phyloP scores from a whole-genome alignment of 2,329 filamentous ascomycete genomes.

The Dactylonectria estremocensis region DNA sequence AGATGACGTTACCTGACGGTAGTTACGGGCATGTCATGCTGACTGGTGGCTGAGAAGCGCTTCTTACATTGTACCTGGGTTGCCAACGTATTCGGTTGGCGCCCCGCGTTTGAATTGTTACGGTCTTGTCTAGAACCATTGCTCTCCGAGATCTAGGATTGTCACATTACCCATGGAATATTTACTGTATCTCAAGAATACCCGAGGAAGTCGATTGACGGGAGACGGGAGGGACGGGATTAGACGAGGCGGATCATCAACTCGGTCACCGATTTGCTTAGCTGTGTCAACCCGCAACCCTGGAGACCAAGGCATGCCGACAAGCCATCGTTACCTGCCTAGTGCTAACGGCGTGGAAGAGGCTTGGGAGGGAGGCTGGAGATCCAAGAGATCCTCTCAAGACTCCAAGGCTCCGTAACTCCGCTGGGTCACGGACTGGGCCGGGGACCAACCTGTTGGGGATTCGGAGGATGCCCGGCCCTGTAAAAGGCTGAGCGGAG shows the following conservation, averaged over 20 bases:
- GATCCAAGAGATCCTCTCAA: too few species aligned
- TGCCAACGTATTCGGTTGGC: too few species aligned
- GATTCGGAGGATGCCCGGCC: conserved; percentile 46
- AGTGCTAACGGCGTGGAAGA: conserved; percentile 4
- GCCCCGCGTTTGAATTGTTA: background rate
- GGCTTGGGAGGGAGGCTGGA: background rate
- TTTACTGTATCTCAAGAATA: background rate
- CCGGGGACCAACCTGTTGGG: conserved; percentile 41
- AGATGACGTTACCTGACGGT: background rate
- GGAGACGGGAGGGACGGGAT: background rate
- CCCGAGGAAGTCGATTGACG: background rate
- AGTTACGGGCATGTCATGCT: background rate
- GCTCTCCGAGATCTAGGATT: background rate
- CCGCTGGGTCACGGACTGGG: conserved; percentile 26
- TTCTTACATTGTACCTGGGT: background rate
- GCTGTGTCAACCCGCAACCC: background rate
- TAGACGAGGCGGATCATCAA: background rate
- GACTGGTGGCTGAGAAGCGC: background rate
- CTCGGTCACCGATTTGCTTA: background rate
- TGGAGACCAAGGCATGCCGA: background rate
- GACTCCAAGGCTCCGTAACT: conserved; percentile 15
- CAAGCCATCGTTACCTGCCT: background rate
- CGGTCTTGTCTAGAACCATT: background rate
- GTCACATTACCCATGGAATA: background rate
- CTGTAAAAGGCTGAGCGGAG: conserved; percentile 37